These are phyloP conservation scores for Trichosanthes truncata DNA, from an alignment of 306 rosid genomes.

Conservation along the genomic window DNA sequence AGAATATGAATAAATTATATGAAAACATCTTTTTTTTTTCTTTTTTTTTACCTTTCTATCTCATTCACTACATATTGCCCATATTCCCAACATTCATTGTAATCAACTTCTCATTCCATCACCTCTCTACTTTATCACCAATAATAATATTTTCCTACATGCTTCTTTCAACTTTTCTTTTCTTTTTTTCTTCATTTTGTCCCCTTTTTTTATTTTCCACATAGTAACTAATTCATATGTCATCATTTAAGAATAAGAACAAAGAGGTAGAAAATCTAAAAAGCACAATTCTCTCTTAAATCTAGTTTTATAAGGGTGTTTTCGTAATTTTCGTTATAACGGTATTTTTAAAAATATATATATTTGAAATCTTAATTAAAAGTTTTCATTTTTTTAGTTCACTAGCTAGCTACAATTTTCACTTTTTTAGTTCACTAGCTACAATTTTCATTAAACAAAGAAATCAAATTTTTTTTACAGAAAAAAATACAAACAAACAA, in stretches of 20 bases:
- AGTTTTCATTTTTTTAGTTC: no score
- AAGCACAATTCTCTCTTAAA: background rate
- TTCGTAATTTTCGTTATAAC: background rate
- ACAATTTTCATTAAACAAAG: background rate
- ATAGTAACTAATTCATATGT: background rate
- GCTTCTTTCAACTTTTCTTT: background rate
- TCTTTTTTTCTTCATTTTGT: background rate
- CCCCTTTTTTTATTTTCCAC: background rate
- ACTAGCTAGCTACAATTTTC: background rate
- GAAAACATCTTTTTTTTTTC: background rate
- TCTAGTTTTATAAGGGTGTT: background rate
- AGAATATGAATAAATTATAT: background rate
- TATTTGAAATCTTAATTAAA: background rate
- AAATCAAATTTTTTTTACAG: no score
- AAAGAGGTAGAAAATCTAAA: background rate
- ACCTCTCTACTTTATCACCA: background rate
- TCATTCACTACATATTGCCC: background rate
- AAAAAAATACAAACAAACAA: no score
- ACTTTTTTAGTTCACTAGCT: background rate
- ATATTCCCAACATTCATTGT: conserved; percentile 7
- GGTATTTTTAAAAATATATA: no score
- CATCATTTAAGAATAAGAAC: background rate
- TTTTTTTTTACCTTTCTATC: background rate
- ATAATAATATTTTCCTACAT: background rate
- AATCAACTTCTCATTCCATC: background rate